Percentiles rank a stretch among this genome's conserved stretches.
Evolutionary conservation across 495 filamentous ascomycete species (phyloP).

Genomic region (Penicillium bovifimosum): DNA sequence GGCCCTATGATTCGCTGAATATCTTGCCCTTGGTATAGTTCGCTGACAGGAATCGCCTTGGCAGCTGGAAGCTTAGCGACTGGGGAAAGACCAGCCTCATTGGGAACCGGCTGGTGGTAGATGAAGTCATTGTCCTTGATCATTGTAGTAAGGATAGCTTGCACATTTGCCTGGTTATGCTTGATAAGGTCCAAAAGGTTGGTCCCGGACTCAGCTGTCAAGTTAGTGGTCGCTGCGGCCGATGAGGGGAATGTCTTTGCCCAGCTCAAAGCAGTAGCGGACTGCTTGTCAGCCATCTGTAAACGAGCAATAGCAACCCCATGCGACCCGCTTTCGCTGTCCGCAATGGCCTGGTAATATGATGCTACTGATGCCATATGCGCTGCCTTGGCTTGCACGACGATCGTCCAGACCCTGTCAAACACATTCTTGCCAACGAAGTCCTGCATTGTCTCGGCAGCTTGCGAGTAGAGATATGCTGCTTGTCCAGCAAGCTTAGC

Average conservation of each 20-base stretch:
- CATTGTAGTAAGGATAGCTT: constrained; percentile 69
- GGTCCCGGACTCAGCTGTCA: constrained; percentile 70
- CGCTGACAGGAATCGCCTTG: constrained; percentile 96
- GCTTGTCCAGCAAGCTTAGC: constrained; percentile 92
- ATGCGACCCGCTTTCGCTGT: constrained; percentile 81
- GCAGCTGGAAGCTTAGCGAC: constrained; percentile 91
- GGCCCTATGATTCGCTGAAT: constrained; percentile 95
- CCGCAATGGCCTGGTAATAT: constrained; percentile 89
- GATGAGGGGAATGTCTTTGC: constrained; percentile 78
- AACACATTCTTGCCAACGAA: constrained; percentile 89
- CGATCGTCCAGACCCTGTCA: constrained; percentile 87
- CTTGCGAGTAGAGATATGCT: constrained; percentile 80
- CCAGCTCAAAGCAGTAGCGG: constrained; percentile 67
- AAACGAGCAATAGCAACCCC: constrained; percentile 82
- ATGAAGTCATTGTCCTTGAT: constrained; percentile 97
- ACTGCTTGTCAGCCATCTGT: constrained; percentile 69
- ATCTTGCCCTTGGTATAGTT: constrained; percentile 94
- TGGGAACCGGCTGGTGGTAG: constrained; percentile 88
- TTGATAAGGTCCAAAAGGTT: constrained; percentile 75
- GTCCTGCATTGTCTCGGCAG: constrained; percentile 82
- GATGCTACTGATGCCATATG: constrained; percentile 83
- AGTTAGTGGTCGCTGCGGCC: constrained; percentile 73
- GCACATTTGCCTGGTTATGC: constrained; percentile 71
- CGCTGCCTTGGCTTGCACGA: constrained; percentile 81
- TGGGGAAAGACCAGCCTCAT: constrained; percentile 69